A percentile compares a stretch with the other conserved stretches of the same genome.
Conservation (phyloP, 805 yeast genomes). For the Pichia californica region DNA sequence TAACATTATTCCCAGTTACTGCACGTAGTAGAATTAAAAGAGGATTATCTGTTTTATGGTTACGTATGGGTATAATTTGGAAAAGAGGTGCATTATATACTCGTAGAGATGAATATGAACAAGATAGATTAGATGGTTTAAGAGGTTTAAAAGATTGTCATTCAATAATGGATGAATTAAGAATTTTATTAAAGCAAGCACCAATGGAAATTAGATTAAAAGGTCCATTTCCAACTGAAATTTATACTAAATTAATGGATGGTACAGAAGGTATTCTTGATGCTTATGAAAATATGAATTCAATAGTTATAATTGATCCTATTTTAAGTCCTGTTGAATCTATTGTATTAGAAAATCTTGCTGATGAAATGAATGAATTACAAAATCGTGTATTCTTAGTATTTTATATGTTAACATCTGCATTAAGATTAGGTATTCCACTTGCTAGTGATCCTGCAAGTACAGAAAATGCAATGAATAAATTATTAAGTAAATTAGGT, state of each 20-base stretch:
- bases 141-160: constrained; percentile 40
- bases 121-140: constrained; percentile 34
- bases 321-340: constrained; percentile 45
- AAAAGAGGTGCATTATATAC: constrained; percentile 62
- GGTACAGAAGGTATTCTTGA: constrained; percentile 64
- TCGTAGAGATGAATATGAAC: constrained; percentile 24
- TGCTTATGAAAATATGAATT: constrained; percentile 66
- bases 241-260: constrained; percentile 44
- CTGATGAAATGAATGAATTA: constrained; percentile 57
- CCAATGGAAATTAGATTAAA: constrained; percentile 70
- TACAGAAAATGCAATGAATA: constrained; percentile 65
- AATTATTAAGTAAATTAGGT: constrained; percentile 59
- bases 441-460: constrained; percentile 73
- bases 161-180: constrained; percentile 52
- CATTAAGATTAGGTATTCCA: constrained; percentile 70
- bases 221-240: constrained; percentile 57
- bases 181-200: constrained; percentile 57
- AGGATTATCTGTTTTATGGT: constrained; percentile 66
- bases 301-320: constrained; percentile 60
- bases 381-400: constrained; percentile 67
- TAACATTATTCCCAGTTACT: constrained; percentile 63
- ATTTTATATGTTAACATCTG: constrained; percentile 73
- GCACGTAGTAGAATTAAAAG: constrained; percentile 64
- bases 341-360: constrained; percentile 47
- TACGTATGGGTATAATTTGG: constrained; percentile 77